These are phyloP conservation scores for Auriculariales sp. DNA, from an alignment of 768 basidiomycete species.

Conservation along the genomic window DNA sequence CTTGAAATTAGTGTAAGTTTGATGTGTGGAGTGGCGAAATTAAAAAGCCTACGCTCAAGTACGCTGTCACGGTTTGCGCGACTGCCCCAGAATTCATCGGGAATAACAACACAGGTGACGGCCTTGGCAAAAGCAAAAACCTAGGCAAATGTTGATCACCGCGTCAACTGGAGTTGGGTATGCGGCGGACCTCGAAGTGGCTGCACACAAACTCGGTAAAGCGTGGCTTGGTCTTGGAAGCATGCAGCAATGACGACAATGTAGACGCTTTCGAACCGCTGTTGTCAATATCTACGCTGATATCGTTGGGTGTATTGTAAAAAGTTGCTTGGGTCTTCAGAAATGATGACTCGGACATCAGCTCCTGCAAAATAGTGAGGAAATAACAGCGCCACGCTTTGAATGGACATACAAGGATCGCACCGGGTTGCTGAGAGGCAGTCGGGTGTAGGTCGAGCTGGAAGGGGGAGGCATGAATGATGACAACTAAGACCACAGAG, in stretches of 20 bases:
- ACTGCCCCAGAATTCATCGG: conserved; percentile 68
- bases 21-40: background rate
- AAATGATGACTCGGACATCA: conserved; percentile 56
- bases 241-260: conserved; percentile 18
- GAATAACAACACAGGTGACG: conserved; percentile 56
- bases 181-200: conserved; percentile 37
- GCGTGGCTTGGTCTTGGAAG: conserved; percentile 42
- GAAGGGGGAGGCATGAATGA: conserved; percentile 1
- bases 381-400: conserved; percentile 1
- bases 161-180: background rate
- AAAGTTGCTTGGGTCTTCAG: conserved; percentile 33
- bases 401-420: conserved; percentile 39
- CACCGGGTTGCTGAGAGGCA: conserved; percentile 15
- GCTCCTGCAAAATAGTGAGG: conserved; percentile 32
- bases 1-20: conserved; percentile 21
- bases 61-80: conserved; percentile 45
- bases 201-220: conserved; percentile 66
- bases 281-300: conserved; percentile 27
- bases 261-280: conserved; percentile 31
- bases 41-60: conserved; percentile 31
- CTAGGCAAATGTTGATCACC: conserved; percentile 19
- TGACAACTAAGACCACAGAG: background rate
- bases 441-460: conserved; percentile 1
- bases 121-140: conserved; percentile 53
- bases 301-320: conserved; percentile 36